phyloP scores from a whole-genome alignment of 2,329 filamentous ascomycete species.

The Penicillium olsonii region DNA sequence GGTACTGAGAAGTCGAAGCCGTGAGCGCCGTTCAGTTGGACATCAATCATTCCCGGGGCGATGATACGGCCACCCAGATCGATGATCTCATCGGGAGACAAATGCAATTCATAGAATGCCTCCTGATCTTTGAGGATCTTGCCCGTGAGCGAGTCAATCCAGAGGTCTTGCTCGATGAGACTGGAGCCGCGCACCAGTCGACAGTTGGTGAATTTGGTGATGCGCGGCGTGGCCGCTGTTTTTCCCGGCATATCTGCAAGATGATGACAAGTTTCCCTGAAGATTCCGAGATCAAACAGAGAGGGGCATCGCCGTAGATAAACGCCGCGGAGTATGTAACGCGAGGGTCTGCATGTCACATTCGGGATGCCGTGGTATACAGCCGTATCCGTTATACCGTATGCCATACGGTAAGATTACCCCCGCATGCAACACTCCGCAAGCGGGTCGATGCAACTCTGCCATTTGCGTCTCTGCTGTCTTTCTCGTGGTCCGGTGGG shows the following conservation, averaged over 20 bases:
- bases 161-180: constrained; percentile 78
- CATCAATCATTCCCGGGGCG: constrained; percentile 83
- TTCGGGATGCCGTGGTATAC: constrained; percentile 25
- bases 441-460: constrained; percentile 17
- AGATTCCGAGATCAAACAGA: background rate
- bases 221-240: constrained; percentile 42
- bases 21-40: constrained; percentile 88
- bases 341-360: constrained; percentile 15
- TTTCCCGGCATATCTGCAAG: constrained; percentile 37
- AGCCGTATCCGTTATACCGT: background rate
- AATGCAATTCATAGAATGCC: constrained; percentile 52
- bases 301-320: constrained; percentile 8
- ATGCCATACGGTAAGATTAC: background rate
- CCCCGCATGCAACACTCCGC: constrained; percentile 19
- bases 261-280: background rate
- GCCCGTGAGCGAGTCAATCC: constrained; percentile 79
- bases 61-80: constrained; percentile 82
- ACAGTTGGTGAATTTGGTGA: constrained; percentile 90
- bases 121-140: constrained; percentile 74
- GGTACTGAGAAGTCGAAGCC: constrained; percentile 89
- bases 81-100: constrained; percentile 69
- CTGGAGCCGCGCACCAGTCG: constrained; percentile 68
- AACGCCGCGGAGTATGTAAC: constrained; percentile 24
- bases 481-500: too few relatives aligned
- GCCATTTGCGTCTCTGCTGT: background rate